Base-by-base conservation (phyloP, 2,329 filamentous ascomycete species). In the Pseudogymnoascus sp. region DNA sequence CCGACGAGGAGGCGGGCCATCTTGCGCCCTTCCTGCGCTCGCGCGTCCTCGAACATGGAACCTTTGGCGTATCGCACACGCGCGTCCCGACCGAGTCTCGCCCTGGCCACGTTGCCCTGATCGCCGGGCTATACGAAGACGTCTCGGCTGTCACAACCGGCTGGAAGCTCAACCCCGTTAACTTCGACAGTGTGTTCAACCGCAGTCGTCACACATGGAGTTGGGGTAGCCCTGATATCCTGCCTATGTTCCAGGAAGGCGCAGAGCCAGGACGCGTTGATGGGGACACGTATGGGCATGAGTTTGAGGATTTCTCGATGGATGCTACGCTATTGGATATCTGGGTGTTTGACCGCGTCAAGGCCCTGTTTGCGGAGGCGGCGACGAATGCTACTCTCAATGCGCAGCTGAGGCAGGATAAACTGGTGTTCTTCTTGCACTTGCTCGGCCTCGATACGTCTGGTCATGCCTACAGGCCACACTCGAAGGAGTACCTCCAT, bases 131-230 rank as follows among this genome's bases (percentile, higher is more conserved):
- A 38, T 99, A 99, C 73, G 95, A 99, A 76, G 95, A 99, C 79
- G 95, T 99, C 1, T 97, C 95, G 35, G 90, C 95, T 1, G 95
- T 99, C 18, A 96, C 90, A 31, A 99, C 96, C 0, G 95, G 95
- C 14, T 99, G 95, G 95, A 97, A 99, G 77, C 79, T 97, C 69
- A 99, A 99, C 73, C 95, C 95, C 0, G 95, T 99, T 71, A 90
- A 97, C 73, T 99, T 99, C 71, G 95, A 99, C 78, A 97, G 93
- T 71, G 92, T 99, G 9, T 99, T 99, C 83, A 99, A 99, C 74
- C 86, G 91, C 66, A 97, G 93, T 73, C 83, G 88, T 52, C 96
- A 99, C 77, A 99, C 96, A 6, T 99, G 95, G 95, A 96, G 93
- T 75, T 99, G 95, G 95, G 95, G 95, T 1, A 97, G 93, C 72